Base-by-base conservation (phyloP, 2,329 filamentous ascomycete genomes). In the Grosmannia serpens region DNA sequence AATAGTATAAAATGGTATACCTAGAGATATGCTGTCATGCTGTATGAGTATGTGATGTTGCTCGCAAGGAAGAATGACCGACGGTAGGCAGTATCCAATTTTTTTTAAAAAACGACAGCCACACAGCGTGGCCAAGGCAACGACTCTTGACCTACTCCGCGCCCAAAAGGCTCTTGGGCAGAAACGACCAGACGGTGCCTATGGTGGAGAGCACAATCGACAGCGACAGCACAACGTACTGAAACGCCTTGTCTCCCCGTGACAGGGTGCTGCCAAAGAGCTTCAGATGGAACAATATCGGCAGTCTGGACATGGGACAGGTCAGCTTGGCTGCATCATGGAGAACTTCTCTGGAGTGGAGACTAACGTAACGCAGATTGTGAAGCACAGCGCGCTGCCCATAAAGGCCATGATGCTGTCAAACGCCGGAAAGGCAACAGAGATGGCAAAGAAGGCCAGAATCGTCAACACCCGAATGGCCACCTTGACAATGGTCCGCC, bases 391-490 rank as follows among this genome's bases (percentile, higher is more conserved):
- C 4, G 91, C 87, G 46, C 88, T 89, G 15, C 94, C 92, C 74
- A 97, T 85, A 62, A 96, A 85, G 4, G 88, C 88, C 85, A 95
- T 95, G 67, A 96, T 91, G 56, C 86, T 85, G 69, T 96, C 91
- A 67, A 96, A 96, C 0, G 84, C 82, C 0, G 91, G 91, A 67
- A 84, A 82, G 2, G 78, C 61, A 53, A 84, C 77, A 8, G 91
- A 84, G 60, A 96, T 87, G 54, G 82, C 68, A 35, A 96, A 80
- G 65, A 96, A 89, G 2, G 87, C 63, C n/a, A 88, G 64, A 20
- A 90, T 80, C 17, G 85, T 84, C 20, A 81, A 62, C 2, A 95
- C 72, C 47, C 88, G 83, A 31, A 94, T 78, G 2, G 73, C 67
- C 38, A 82, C 74, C 65, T 83, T 88, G 46, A 83, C 69, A 27